These are phyloP conservation scores for Saccharomyces hybrid DNA, from an alignment of 1,139 yeast species.

Conservation along the genomic window DNA sequence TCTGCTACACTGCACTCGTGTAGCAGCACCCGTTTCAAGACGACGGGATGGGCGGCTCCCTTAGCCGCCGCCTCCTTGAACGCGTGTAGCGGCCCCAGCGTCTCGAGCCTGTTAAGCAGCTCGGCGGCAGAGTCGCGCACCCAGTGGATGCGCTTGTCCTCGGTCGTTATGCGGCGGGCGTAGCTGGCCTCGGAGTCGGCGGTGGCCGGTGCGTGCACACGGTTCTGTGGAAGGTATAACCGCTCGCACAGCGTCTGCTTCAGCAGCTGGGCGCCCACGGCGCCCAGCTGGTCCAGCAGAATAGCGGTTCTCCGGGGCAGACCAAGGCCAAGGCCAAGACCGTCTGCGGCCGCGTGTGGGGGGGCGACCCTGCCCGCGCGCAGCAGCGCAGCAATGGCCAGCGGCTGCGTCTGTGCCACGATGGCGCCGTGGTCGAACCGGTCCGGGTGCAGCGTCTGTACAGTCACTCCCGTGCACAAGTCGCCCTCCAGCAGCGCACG, in stretches of 20 bases:
- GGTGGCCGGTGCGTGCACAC: slow-evolving; percentile 10
- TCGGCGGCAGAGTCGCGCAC: slow-evolving; percentile 32
- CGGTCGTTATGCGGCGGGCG: slow-evolving; percentile 49
- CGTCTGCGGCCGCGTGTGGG: neutral
- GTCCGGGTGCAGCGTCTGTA: slow-evolving; percentile 84
- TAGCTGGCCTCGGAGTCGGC: slow-evolving; percentile 38
- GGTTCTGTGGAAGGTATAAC: slow-evolving; percentile 23
- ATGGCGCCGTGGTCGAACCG: slow-evolving; percentile 77
- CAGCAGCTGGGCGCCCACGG: slow-evolving; percentile 54
- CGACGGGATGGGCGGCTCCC: neutral
- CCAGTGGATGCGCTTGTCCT: slow-evolving; percentile 44
- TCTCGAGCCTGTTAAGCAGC: slow-evolving; percentile 42
- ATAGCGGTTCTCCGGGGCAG: slow-evolving; percentile 16
- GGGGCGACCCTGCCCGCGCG: neutral
- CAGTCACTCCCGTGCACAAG: slow-evolving; percentile 65
- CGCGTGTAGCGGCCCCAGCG: slow-evolving; percentile 54
- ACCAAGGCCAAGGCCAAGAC: no score
- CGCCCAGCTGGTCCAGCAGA: slow-evolving; percentile 44
- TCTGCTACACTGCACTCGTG: slow-evolving; percentile 29
- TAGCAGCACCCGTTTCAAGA: slow-evolving; percentile 42
- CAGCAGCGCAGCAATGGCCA: slow-evolving; percentile 32
- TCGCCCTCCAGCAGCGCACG: slow-evolving; percentile 64
- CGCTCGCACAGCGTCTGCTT: slow-evolving; percentile 34
- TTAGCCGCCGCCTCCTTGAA: slow-evolving; percentile 35
- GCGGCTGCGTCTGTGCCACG: slow-evolving; percentile 46